These are phyloP conservation scores for Solanum microdontum DNA, from an alignment of 257 asterid genomes.

Conservation along the genomic window DNA sequence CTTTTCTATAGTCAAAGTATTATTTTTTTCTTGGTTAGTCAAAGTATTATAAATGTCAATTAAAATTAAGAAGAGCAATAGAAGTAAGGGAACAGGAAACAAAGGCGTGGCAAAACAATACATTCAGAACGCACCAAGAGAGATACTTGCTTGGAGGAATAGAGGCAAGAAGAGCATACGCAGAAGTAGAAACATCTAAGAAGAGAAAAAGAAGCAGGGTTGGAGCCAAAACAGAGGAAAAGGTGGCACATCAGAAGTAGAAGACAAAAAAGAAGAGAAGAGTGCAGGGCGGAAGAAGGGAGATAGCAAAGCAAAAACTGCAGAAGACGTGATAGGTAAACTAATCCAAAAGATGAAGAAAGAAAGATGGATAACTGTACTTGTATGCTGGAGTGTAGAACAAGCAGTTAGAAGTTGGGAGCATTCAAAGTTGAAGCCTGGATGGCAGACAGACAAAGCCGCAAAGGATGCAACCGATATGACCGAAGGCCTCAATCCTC, in stretches of 20 bases:
- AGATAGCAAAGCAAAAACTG: not conserved
- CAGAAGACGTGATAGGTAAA: not conserved
- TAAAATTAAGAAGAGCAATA: not conserved
- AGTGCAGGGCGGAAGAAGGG: not conserved
- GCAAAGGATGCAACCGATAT: not conserved
- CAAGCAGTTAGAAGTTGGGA: not conserved
- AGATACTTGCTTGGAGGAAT: not conserved
- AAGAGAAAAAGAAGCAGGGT: not conserved
- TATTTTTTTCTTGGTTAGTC: not conserved
- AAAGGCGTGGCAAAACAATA: not conserved
- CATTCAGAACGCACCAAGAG: not conserved
- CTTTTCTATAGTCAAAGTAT: not conserved
- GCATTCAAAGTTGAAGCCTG: not conserved
- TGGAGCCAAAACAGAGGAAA: not conserved
- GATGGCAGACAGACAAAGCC: not conserved
- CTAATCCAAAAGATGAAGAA: not conserved
- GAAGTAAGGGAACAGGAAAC: not conserved
- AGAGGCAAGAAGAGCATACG: not conserved
- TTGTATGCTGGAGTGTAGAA: not conserved
- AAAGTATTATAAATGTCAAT: not conserved
- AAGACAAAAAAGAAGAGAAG: not conserved
- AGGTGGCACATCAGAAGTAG: not conserved
- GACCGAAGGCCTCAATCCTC: not conserved
- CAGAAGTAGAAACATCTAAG: not conserved
- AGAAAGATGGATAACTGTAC: not conserved